Evolutionary conservation across 2,329 filamentous ascomycete genomes (phyloP), one percentile per base, ranked within the genome.

Genomic region (Aspergillus sp.): DNA sequence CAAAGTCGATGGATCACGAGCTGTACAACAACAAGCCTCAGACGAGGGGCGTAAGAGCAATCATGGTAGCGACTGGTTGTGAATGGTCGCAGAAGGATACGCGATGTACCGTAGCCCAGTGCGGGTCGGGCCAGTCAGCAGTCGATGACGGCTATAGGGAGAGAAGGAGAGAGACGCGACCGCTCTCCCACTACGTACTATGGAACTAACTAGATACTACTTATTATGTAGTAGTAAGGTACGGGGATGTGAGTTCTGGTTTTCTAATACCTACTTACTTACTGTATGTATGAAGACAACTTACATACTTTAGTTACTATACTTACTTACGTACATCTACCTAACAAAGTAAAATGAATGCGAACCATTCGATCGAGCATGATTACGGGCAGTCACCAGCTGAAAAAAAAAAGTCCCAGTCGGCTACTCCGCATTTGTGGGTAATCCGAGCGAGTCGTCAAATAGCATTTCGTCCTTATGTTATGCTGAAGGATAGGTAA

Each of bases 121-220:
- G 53, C 39, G 25, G 44, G 64, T 57, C 58, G 66, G 63, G 58
- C 71, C 70, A 73, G 70, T 73, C 63, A 71, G 62, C 58, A 62
- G 61, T 55, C 63, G 21, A 62, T 59, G 53, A 60, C 61, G 62
- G 47, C 51, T 32, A 58, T 64, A 62, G 60, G 60, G 60, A 64
- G 67, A 65, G 63, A 61, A 19, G 19, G 65, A 8, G 68, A 36
- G 10, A 36, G 59, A 71, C 69, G 69, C 70, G 71, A 72, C 67
- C 68, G 69, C 67, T 66, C 62, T 30, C 55, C 53, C 52, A 49
- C 48, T 44, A 44, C 19, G 19, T 19, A 19, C 41, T 23, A 23
- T 44, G 41, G 41, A 36, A 36, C 11, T 36, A 13, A 36, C 32
- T 36, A 36, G 32, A 36, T 36, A 36, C 32, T 36, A 6, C 32